Evolutionary conservation across 2,329 filamentous ascomycete genomes (phyloP).

Genomic region (Trichoderma simmonsii): DNA sequence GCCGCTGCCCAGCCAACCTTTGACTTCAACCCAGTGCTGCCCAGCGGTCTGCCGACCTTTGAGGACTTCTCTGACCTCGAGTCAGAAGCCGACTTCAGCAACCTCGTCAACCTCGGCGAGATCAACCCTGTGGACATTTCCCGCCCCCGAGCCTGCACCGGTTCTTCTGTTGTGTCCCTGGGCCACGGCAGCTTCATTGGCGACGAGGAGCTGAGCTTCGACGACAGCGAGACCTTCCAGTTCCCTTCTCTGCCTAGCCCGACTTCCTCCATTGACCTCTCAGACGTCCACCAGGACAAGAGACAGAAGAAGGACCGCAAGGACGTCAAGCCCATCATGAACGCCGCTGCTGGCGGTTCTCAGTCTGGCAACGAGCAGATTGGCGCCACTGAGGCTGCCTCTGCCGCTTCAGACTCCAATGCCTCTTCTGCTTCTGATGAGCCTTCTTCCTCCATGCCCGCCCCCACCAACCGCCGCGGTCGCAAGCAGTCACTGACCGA

Average conservation of each 20-base stretch:
- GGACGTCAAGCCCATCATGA: slow-evolving; percentile 48
- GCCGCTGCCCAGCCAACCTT: slow-evolving; percentile 45
- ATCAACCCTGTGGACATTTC: slow-evolving; percentile 57
- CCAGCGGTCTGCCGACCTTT: slow-evolving; percentile 66
- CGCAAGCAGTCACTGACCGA: slow-evolving; percentile 98
- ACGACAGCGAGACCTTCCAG: slow-evolving; percentile 62
- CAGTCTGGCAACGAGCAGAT: slow-evolving; percentile 37
- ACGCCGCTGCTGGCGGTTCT: slow-evolving; percentile 35
- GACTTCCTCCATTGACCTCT: slow-evolving; percentile 36
- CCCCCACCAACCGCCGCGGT: slow-evolving; percentile 80
- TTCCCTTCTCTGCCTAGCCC: slow-evolving; percentile 63
- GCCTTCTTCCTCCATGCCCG: slow-evolving; percentile 42
- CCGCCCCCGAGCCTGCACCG: slow-evolving; percentile 66
- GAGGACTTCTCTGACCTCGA: slow-evolving; percentile 88
- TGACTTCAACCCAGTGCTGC: slow-evolving; percentile 49
- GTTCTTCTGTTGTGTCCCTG: slow-evolving; percentile 63
- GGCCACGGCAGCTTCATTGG: slow-evolving; percentile 76
- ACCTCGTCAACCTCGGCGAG: slow-evolving; percentile 64
- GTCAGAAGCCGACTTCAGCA: slow-evolving; percentile 79
- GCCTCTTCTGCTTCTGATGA: slow-evolving; percentile 45
- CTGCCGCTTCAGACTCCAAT: slow-evolving; percentile 38
- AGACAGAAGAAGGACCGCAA: slow-evolving; percentile 53
- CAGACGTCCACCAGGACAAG: slow-evolving; percentile 54
- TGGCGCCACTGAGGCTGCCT: slow-evolving; percentile 34
- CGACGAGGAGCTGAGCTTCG: slow-evolving; percentile 72